Conservation (phyloP, 345 rosid genomes). For the Salix koriyanagi region DNA sequence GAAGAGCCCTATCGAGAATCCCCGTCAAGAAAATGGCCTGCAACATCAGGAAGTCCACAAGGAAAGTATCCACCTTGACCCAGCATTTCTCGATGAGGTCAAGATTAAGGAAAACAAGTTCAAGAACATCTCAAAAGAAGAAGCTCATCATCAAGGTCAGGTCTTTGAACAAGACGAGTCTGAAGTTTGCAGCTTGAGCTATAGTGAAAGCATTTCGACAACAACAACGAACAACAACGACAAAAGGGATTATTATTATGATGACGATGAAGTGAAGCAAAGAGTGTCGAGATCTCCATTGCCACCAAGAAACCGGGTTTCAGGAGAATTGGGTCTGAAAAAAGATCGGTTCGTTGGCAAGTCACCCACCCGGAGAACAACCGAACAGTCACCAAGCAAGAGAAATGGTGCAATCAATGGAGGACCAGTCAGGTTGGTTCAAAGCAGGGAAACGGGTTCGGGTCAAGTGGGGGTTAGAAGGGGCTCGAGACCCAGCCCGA, state of each 20-base stretch:
- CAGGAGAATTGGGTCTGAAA: slow-evolving; percentile 17
- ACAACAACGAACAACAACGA: slow-evolving; percentile 38
- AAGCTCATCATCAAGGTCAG: slow-evolving; percentile 26
- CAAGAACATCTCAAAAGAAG: neutral
- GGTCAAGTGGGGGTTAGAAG: slow-evolving; percentile 19
- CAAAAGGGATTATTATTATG: slow-evolving; percentile 19
- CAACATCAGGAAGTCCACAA: slow-evolving; percentile 7
- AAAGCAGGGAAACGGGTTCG: slow-evolving; percentile 24
- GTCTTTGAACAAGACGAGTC: slow-evolving; percentile 47
- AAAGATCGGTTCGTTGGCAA: slow-evolving; percentile 33
- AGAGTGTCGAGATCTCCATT: slow-evolving; percentile 47
- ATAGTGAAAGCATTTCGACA: slow-evolving; percentile 62
- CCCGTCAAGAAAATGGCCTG: neutral
- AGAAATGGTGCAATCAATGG: slow-evolving; percentile 19
- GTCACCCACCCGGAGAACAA: slow-evolving; percentile 43
- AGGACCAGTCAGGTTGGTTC: slow-evolving; percentile 34
- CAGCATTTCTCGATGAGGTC: neutral
- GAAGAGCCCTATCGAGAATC: neutral
- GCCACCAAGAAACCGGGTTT: slow-evolving; percentile 21
- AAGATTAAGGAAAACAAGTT: slow-evolving; percentile 22
- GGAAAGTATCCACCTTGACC: slow-evolving; percentile 10
- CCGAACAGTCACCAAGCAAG: slow-evolving; percentile 52
- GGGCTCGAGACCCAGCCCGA: slow-evolving; percentile 32
- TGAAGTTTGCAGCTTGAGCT: slow-evolving; percentile 56
- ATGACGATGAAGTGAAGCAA: slow-evolving; percentile 34